Conservation (phyloP, 305 asterid genomes). For the Fraxinus sp. region DNA sequence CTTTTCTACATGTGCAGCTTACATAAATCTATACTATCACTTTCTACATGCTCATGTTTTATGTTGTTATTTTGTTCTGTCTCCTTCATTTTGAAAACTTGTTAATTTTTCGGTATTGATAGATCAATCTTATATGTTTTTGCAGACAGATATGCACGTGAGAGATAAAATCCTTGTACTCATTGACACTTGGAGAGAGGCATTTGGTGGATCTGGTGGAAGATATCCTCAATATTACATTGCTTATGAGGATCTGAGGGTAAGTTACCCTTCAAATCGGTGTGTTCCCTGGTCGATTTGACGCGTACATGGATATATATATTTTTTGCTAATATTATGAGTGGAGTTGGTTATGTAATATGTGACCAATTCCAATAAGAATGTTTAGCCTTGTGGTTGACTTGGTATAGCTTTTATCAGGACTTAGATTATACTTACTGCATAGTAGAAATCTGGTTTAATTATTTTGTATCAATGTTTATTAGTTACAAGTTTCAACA, state of each 20-base stretch:
- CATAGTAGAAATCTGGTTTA: background rate
- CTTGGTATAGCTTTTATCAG: background rate
- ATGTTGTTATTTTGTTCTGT: background rate
- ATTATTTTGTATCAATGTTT: background rate
- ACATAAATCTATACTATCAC: background rate
- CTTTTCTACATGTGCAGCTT: background rate
- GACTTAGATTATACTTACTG: background rate
- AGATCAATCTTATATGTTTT: slow-evolving; percentile 10
- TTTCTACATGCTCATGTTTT: background rate
- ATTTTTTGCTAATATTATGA: background rate
- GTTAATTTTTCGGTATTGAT: background rate
- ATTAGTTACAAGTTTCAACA: background rate
- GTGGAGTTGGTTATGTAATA: background rate
- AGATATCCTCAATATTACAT: slow-evolving; percentile 82
- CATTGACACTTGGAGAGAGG: slow-evolving; percentile 88
- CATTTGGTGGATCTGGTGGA: slow-evolving; percentile 88
- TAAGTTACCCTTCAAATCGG: slow-evolving; percentile 25
- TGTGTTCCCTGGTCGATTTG: background rate
- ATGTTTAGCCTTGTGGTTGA: background rate
- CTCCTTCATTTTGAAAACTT: background rate
- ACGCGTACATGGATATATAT: background rate
- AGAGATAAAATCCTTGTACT: slow-evolving; percentile 73
- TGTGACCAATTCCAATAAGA: background rate
- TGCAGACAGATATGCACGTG: slow-evolving; percentile 84
- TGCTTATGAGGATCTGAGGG: slow-evolving; percentile 95